phyloP scores from a whole-genome alignment of 805 yeast species.

The Sungouiella blattae region DNA sequence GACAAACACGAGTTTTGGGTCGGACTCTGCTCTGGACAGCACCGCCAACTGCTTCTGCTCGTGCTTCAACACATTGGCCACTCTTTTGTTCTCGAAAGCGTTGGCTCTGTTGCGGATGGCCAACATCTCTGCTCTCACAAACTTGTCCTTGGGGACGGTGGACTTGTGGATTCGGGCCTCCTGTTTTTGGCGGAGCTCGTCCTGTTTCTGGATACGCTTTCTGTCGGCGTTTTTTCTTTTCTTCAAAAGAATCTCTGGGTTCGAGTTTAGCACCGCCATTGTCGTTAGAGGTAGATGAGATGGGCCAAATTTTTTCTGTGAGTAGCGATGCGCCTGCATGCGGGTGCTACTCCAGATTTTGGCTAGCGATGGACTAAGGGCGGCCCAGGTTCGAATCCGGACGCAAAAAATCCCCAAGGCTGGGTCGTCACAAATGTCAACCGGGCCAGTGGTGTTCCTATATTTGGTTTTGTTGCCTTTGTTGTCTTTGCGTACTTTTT shows the following conservation, averaged over 20 bases:
- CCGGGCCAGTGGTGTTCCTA: too few species aligned
- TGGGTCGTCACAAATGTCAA: too few species aligned
- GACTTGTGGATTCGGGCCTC: constrained; percentile 41
- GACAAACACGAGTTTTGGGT: constrained; percentile 53
- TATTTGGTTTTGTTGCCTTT: background rate
- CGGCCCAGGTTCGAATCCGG: too few species aligned
- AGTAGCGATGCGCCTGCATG: background rate
- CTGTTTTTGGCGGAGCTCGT: constrained; percentile 49
- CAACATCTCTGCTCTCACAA: constrained; percentile 71
- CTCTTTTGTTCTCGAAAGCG: constrained; percentile 64
- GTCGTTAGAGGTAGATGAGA: constrained; percentile 2
- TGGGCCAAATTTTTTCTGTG: constrained; percentile 2
- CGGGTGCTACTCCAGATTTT: background rate
- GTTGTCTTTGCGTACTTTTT: too few species aligned
- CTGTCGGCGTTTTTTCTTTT: constrained; percentile 79
- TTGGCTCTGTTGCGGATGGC: constrained; percentile 64
- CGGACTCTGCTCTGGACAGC: constrained; percentile 14
- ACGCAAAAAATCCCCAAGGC: too few species aligned
- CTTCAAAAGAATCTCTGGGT: constrained; percentile 73
- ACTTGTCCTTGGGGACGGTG: constrained; percentile 43
- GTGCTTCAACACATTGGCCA: constrained; percentile 56
- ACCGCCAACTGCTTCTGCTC: constrained; percentile 28
- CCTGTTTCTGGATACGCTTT: constrained; percentile 70
- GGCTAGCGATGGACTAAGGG: too few species aligned
- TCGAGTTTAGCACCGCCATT: constrained; percentile 55